Base-by-base conservation (phyloP, 2,329 filamentous ascomycete genomes). In the Fusarium euwallaceae region DNA sequence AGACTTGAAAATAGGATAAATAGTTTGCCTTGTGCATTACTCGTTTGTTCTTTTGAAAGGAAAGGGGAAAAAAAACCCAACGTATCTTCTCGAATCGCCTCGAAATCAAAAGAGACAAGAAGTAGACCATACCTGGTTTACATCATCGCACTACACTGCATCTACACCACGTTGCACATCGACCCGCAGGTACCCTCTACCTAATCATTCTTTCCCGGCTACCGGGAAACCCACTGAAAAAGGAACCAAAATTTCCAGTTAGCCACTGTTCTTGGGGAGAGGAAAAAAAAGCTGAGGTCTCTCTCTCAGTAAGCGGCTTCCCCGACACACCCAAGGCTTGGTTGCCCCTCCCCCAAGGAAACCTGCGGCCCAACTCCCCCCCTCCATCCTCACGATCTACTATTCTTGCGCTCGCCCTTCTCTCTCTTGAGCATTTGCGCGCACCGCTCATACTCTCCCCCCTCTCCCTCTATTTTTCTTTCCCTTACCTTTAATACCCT, bases 351-450 rank as follows among this genome's bases (percentile, higher is more conserved):
- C 45, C 24, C 48, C 74, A 73, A 73, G 70, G 65, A 66, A 67
- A 66, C 66, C 65, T 66, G 66, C 64, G 60, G 71, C 72, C 72
- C 59, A 71, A 74, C 68, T 59, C 41, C 64, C 73, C 70, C 73
- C 71, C 73, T 65, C 64, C 68, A 74, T 69, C 61, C 64, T 71
- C 71, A 69, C 66, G 61, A 74, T 72, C 66, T 59, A 72, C 68
- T 69, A 66, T 67, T 69, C 72, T 66, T 72, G 68, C 73, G 55
- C 73, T 66, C 66, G 59, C 43, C 51, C 55, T 34, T 70, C 43
- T 45, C 43, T 69, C 68, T 72, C 69, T 68, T 71, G 76, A 78
- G 76, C 72, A 71, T 69, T 75, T 55, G 55, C 61, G 66, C 60
- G 69, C 62, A 74, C 72, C 72, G 72, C 68, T 73, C 58, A 64